A percentile compares a stretch with the other conserved stretches of the same genome.
Evolutionary conservation across 176 grass and related monocot genomes (phyloP).

Genomic region (Zizania latifolia): DNA sequence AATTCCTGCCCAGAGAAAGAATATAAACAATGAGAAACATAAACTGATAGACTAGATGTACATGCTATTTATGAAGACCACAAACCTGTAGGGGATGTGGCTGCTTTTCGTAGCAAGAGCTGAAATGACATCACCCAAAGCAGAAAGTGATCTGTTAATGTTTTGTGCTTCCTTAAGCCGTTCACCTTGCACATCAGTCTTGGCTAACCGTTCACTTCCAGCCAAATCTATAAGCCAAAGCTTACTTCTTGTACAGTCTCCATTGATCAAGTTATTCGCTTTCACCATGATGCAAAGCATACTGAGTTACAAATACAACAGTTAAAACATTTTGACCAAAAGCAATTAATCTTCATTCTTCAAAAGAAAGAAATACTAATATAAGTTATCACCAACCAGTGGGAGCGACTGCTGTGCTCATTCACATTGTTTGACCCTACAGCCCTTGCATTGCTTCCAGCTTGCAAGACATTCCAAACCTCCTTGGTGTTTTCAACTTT

Average conservation of each 20-base stretch:
- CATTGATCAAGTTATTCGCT: slow-evolving; percentile 70
- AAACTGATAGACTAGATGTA: background rate
- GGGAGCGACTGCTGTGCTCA: no score
- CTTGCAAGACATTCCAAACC: slow-evolving; percentile 73
- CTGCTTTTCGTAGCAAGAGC: slow-evolving; percentile 80
- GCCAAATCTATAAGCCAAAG: slow-evolving; percentile 96
- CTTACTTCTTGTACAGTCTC: slow-evolving; percentile 89
- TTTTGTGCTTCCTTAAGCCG: slow-evolving; percentile 97
- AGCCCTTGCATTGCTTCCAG: slow-evolving; percentile 80
- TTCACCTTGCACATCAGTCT: slow-evolving; percentile 88
- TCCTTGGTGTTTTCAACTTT: slow-evolving; percentile 73
- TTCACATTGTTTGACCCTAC: no score
- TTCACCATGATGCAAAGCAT: slow-evolving; percentile 86
- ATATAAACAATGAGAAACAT: slow-evolving; percentile 22
- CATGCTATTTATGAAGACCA: background rate
- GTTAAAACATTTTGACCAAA: slow-evolving; percentile 8
- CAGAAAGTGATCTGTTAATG: slow-evolving; percentile 93
- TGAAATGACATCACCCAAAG: slow-evolving; percentile 93
- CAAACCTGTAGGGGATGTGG: slow-evolving; percentile 93
- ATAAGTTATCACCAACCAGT: background rate
- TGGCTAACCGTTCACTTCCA: slow-evolving; percentile 88
- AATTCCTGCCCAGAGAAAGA: slow-evolving; percentile 59
- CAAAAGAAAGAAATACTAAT: background rate
- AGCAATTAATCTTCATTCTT: background rate
- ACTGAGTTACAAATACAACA: slow-evolving; percentile 36